These are phyloP conservation scores for Debaryomyces nepalensis DNA, from an alignment of 1,139 yeast genomes.

Conservation along the genomic window DNA sequence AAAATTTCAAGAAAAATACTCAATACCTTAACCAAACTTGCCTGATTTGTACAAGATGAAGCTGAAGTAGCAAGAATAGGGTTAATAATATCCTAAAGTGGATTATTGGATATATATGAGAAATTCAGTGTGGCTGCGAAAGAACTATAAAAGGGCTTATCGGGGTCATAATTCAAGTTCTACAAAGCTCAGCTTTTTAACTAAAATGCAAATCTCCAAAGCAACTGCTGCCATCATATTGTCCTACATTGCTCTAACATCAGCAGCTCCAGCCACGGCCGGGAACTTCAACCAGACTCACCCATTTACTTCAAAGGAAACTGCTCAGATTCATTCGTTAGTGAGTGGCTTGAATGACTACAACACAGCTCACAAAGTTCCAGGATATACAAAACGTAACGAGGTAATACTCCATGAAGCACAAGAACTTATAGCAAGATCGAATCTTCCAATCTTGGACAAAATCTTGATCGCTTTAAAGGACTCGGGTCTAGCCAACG, in stretches of 20 bases:
- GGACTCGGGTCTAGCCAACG: slow-evolving; percentile 29
- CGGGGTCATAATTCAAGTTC: too few relatives aligned
- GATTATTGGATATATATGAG: background rate
- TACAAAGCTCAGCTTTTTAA: background rate
- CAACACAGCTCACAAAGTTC: slow-evolving; percentile 13
- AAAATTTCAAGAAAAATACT: background rate
- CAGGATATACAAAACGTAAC: slow-evolving; percentile 11
- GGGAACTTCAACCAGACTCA: slow-evolving; percentile 1
- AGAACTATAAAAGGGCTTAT: slow-evolving; percentile 3
- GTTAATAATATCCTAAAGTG: slow-evolving; percentile 1
- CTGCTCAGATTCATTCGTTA: slow-evolving; percentile 14
- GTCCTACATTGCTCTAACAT: slow-evolving; percentile 16
- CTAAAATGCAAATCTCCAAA: slow-evolving; percentile 18
- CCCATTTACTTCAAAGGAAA: slow-evolving; percentile 2
- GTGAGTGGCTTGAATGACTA: slow-evolving; percentile 16
- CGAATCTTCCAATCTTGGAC: slow-evolving; percentile 30
- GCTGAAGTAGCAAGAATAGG: background rate
- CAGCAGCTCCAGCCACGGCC: slow-evolving; percentile 14
- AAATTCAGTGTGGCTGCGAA: background rate
- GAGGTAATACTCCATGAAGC: background rate
- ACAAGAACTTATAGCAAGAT: slow-evolving; percentile 17
- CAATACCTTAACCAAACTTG: background rate
- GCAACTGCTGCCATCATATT: slow-evolving; percentile 16
- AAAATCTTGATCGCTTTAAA: slow-evolving; percentile 27
- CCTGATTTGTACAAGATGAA: background rate